Percentiles rank a stretch among this genome's conserved stretches.
Evolutionary conservation across 768 basidiomycete species (phyloP).

Genomic region (Boletus coccyginus): DNA sequence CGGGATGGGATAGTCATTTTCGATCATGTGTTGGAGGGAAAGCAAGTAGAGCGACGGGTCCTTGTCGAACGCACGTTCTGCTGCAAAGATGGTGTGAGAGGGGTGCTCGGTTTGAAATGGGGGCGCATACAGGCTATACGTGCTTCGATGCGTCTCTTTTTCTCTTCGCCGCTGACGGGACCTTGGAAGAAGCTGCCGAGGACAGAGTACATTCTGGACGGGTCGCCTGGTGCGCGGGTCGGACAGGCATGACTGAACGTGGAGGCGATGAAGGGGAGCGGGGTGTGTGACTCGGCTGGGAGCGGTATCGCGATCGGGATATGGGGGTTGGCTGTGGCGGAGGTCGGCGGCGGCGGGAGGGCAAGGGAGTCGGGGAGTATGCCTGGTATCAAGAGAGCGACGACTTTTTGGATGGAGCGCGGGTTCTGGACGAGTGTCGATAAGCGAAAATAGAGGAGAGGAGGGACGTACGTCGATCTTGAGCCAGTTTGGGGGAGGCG

Average conservation of each 20-base stretch:
- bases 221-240: conserved; percentile 89
- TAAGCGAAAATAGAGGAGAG: neutral
- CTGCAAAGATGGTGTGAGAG: conserved; percentile 32
- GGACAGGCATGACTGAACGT: conserved; percentile 94
- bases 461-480: conserved; percentile 62
- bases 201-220: conserved; percentile 79
- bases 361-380: conserved; percentile 72
- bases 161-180: conserved; percentile 78
- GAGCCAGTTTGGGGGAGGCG: conserved; percentile 85
- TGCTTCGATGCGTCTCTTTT: conserved; percentile 57
- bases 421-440: conserved; percentile 53
- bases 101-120: neutral
- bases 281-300: conserved; percentile 32
- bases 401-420: conserved; percentile 70
- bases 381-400: conserved; percentile 83
- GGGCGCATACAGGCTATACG: conserved; percentile 34
- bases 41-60: conserved; percentile 73
- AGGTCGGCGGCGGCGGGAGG: conserved; percentile 68
- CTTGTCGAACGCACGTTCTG: conserved; percentile 58
- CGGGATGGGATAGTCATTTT: conserved; percentile 91
- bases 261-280: conserved; percentile 64
- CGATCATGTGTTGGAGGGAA: conserved; percentile 82
- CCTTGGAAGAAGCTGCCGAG: conserved; percentile 79
- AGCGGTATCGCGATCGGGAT: conserved; percentile 50
- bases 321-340: conserved; percentile 57